Evolutionary conservation across 2,329 filamentous ascomycete genomes (phyloP).

Genomic region (Trichophyton simii): DNA sequence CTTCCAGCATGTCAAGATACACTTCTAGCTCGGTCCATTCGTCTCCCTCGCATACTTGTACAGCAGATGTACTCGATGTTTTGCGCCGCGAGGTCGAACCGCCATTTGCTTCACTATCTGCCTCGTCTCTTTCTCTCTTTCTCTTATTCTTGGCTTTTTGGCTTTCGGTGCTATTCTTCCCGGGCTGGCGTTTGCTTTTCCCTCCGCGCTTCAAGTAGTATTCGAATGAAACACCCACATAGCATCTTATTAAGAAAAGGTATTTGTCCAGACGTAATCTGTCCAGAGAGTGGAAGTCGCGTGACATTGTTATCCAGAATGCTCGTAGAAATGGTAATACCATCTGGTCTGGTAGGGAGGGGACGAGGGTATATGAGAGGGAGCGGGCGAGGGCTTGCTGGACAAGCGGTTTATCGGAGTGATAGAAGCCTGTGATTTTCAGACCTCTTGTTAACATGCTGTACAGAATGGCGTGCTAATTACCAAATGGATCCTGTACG

Average conservation of each 20-base stretch:
- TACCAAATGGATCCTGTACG: constrained; percentile 11
- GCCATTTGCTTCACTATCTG: constrained; percentile 10
- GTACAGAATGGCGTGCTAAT: not conserved
- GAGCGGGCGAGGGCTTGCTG: constrained; percentile 73
- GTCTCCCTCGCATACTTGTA: constrained; percentile 12
- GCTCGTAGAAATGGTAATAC: constrained; percentile 42
- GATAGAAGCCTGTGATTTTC: constrained; percentile 58
- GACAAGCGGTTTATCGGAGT: constrained; percentile 77
- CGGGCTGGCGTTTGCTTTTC: constrained; percentile 4
- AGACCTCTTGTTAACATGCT: not conserved
- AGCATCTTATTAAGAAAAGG: constrained; percentile 66
- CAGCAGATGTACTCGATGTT: constrained; percentile 7
- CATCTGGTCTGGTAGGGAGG: constrained; percentile 42
- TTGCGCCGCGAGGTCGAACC: not conserved
- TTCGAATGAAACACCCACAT: constrained; percentile 58
- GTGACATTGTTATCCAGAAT: constrained; percentile 59
- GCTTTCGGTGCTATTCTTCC: not conserved
- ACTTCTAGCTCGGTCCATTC: constrained; percentile 21
- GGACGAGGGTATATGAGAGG: constrained; percentile 56
- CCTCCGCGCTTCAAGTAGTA: constrained; percentile 24
- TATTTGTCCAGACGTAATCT: constrained; percentile 85
- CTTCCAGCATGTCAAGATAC: constrained; percentile 29
- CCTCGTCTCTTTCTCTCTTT: constrained; percentile 10
- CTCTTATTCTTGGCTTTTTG: constrained; percentile 22
- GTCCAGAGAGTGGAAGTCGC: constrained; percentile 60